Base-by-base conservation (phyloP, 164 flowering plant species). In the Piper longum region DNA sequence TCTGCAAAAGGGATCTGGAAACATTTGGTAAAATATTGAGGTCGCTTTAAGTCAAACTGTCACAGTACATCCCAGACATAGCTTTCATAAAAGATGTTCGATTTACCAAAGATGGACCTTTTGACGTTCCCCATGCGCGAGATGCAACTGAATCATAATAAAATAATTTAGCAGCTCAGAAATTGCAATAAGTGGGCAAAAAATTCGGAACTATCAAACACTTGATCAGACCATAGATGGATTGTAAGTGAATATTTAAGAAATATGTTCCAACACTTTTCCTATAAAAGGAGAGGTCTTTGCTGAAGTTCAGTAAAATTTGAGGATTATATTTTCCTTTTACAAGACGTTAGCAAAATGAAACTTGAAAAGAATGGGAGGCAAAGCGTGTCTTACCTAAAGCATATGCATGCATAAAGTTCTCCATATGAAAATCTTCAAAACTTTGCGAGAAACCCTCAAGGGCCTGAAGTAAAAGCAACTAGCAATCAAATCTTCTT, bases 1-100 rank as follows among this genome's bases (percentile, higher is more conserved):
- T 89, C 97, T 76, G 95, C 91, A 83, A 89, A 87, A 39, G 97
- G 97, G 71, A 90, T 78, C 96, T 88, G 70, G 17, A 71, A 67
- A 67, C 43, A 52, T 62, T 66, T 66, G 17, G 62, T 66, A 51
- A 26, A 26, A 26, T 0, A 19, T 9, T 54, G 16, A 5, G 42
- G 52, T 41, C 26, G 45, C 54, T 54, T 13, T 45, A 44, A 63
- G 44, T 18, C 16, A 16, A 55, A 56, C 39, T 12, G n/a, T 4
- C 8, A 40, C 62, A 19, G 55, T 1, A 14, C 44, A 41, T 8
- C 62, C 42, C 62, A 43, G 8, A 41, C 41, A 41, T 36, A 26
- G 19, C 52, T 26, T 14, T 41, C 3, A n/a, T 60, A 44, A 63
- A 40, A 62, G 14, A 9, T 9, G 52, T 8, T 8, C 0, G 52